phyloP scores from a whole-genome alignment of 805 yeast genomes.

The Wickerhamomyces chaumierensis region DNA sequence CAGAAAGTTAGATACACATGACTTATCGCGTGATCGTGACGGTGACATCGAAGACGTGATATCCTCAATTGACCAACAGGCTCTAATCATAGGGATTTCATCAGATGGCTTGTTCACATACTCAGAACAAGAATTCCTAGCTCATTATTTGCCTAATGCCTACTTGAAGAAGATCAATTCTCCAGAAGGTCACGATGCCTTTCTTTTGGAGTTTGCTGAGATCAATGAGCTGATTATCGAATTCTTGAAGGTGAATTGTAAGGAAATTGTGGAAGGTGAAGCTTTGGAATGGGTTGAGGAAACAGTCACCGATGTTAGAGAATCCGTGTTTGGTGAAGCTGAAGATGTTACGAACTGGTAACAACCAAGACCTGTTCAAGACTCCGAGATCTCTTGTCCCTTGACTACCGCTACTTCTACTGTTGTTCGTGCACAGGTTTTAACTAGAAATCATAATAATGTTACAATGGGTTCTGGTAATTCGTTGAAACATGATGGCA shows the following conservation, averaged over 20 bases:
- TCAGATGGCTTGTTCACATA: constrained; percentile 91
- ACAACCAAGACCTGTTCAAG: background rate
- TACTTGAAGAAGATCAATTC: constrained; percentile 64
- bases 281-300: constrained; percentile 32
- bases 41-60: constrained; percentile 39
- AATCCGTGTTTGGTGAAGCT: constrained; percentile 85
- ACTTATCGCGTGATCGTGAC: constrained; percentile 67
- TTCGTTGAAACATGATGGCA: too few species aligned
- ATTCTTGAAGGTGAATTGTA: constrained; percentile 48
- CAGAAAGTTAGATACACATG: constrained; percentile 91
- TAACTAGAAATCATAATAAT: too few species aligned
- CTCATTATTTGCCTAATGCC: constrained; percentile 62
- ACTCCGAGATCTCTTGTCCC: too few species aligned
- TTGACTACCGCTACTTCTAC: too few species aligned
- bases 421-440: too few species aligned
- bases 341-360: constrained; percentile 92
- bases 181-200: constrained; percentile 97
- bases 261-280: constrained; percentile 43
- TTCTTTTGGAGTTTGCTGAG: constrained; percentile 75
- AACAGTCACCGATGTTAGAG: constrained; percentile 33
- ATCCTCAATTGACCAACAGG: constrained; percentile 54
- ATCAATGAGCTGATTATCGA: constrained; percentile 62
- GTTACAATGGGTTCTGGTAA: too few species aligned
- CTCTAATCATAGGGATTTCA: constrained; percentile 76
- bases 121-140: constrained; percentile 81